phyloP scores from a whole-genome alignment of 2,329 filamentous ascomycete species.

The Pseudogymnoascus sp. region DNA sequence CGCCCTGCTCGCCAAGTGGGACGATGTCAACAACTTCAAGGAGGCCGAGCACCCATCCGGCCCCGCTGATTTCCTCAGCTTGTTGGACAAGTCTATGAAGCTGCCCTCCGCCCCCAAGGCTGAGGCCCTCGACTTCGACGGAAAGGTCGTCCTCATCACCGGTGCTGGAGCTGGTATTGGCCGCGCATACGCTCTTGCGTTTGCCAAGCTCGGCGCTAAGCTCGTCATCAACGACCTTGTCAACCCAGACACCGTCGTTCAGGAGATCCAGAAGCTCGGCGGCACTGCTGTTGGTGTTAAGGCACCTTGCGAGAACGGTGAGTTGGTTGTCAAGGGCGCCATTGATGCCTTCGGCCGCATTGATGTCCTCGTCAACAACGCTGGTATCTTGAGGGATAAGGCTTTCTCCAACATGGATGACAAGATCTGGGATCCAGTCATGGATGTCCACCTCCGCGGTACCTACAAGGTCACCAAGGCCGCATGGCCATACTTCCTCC shows the following conservation, averaged over 20 bases:
- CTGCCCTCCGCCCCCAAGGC: conserved; percentile 62
- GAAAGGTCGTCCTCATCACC: conserved; percentile 78
- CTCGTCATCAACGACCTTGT: conserved; percentile 95
- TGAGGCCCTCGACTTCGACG: conserved; percentile 70
- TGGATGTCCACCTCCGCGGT: conserved; percentile 86
- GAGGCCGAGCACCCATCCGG: conserved; percentile 74
- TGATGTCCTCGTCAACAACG: conserved; percentile 96
- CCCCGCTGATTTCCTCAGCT: conserved; percentile 75
- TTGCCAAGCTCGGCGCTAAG: conserved; percentile 73
- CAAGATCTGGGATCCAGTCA: conserved; percentile 80
- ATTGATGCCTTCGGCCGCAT: conserved; percentile 91
- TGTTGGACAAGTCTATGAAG: conserved; percentile 78
- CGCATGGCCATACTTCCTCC: conserved; percentile 93
- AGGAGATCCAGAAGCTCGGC: conserved; percentile 83
- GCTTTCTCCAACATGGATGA: conserved; percentile 98
- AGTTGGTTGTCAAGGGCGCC: conserved; percentile 80
- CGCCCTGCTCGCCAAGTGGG: conserved; percentile 83
- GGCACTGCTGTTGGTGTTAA: conserved; percentile 90
- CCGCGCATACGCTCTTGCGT: conserved; percentile 79
- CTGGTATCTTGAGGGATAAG: conserved; percentile 95
- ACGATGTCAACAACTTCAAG: conserved; percentile 78
- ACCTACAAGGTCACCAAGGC: conserved; percentile 97
- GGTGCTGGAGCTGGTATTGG: conserved; percentile 87
- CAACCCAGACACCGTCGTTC: conserved; percentile 81
- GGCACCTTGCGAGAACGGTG: conserved; percentile 86